Conservation (phyloP, 257 asterid species). For the Hygrophila difformis region DNA sequence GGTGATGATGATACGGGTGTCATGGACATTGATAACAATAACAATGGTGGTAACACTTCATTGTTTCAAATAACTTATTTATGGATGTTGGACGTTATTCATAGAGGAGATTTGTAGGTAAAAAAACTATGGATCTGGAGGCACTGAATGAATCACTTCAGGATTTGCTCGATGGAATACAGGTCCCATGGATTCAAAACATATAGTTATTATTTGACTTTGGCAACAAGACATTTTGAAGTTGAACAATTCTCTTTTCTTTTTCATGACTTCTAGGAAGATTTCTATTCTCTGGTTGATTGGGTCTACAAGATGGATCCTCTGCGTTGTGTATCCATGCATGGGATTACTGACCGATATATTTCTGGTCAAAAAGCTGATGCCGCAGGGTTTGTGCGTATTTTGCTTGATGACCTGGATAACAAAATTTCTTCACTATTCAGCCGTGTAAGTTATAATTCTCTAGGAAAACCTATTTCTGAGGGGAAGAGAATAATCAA, state of each 20-base stretch:
- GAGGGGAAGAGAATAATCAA: too few relatives aligned
- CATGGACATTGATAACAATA: constrained; percentile 51
- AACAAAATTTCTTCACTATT: constrained; percentile 69
- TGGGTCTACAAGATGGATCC: constrained; percentile 99
- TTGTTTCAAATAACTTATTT: constrained; percentile 10
- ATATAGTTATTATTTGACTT: constrained; percentile 13
- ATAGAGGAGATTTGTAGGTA: constrained; percentile 34
- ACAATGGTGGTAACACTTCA: constrained; percentile 37
- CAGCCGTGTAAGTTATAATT: constrained; percentile 57
- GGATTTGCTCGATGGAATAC: constrained; percentile 93
- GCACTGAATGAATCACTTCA: constrained; percentile 79
- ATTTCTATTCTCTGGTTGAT: constrained; percentile 88
- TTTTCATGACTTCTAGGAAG: constrained; percentile 48
- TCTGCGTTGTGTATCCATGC: constrained; percentile 94
- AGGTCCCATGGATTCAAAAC: constrained; percentile 33
- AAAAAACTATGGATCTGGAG: constrained; percentile 47
- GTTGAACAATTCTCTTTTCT: constrained; percentile 10
- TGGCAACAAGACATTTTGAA: constrained; percentile 10
- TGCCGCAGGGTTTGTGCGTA: constrained; percentile 83
- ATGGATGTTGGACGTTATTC: constrained; percentile 15
- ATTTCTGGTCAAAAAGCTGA: constrained; percentile 92
- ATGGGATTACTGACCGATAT: constrained; percentile 86
- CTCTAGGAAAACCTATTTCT: constrained; percentile 8
- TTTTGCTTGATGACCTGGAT: constrained; percentile 92
- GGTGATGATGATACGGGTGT: constrained; percentile 63